These are phyloP conservation scores for Cercospora sesami DNA, from an alignment of 2,329 filamentous ascomycete species.

Conservation along the genomic window DNA sequence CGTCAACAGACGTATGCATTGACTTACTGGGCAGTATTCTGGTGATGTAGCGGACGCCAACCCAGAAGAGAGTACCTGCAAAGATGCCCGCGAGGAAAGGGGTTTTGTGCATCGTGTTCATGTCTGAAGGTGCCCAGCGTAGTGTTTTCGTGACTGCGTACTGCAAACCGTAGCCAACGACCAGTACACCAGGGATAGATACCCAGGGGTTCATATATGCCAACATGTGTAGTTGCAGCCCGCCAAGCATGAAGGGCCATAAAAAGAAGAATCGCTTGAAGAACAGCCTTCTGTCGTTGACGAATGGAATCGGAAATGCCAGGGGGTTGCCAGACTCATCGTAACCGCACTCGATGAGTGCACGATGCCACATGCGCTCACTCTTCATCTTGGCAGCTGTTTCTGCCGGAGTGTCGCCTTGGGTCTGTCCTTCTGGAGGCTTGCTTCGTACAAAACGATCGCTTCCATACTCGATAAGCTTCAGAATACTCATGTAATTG, in stretches of 20 bases:
- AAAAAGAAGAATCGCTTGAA: slow-evolving; percentile 86
- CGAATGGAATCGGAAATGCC: slow-evolving; percentile 70
- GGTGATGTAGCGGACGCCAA: slow-evolving; percentile 73
- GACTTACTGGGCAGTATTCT: slow-evolving; percentile 69
- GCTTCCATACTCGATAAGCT: slow-evolving; percentile 91
- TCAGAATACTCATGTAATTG: slow-evolving; percentile 82
- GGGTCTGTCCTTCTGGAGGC: slow-evolving; percentile 41
- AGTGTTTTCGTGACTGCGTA: slow-evolving; percentile 75
- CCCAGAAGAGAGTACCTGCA: slow-evolving; percentile 78
- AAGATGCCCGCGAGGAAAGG: slow-evolving; percentile 95
- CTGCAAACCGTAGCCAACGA: slow-evolving; percentile 69
- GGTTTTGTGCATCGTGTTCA: slow-evolving; percentile 87
- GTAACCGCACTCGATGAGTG: slow-evolving; percentile 81
- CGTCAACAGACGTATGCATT: slow-evolving; percentile 2
- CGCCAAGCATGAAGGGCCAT: slow-evolving; percentile 78
- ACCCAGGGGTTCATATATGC: slow-evolving; percentile 72
- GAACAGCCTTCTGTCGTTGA: slow-evolving; percentile 76
- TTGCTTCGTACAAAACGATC: slow-evolving; percentile 88
- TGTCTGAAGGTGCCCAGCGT: slow-evolving; percentile 80
- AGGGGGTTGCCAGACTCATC: slow-evolving; percentile 73
- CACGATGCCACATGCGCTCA: slow-evolving; percentile 74
- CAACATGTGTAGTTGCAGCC: slow-evolving; percentile 68
- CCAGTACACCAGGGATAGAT: slow-evolving; percentile 69
- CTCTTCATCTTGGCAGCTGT: slow-evolving; percentile 92
- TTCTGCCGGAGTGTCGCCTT: slow-evolving; percentile 83